A percentile compares a stretch with the other conserved stretches of the same genome.
Evolutionary conservation across 441 rosid species (phyloP).

Genomic region (Gossypium schwendimanii): DNA sequence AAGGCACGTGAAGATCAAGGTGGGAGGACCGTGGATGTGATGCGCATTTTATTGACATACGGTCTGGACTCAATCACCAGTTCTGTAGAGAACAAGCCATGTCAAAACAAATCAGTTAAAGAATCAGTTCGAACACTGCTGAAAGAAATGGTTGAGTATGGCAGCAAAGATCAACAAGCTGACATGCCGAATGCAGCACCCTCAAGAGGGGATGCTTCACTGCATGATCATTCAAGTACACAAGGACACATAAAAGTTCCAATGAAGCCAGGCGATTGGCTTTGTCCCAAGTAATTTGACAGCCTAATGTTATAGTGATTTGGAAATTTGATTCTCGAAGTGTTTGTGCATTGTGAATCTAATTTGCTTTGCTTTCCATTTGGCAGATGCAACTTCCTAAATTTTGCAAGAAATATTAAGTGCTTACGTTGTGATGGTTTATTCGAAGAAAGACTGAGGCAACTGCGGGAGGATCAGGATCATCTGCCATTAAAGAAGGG

Average conservation of each 20-base stretch:
- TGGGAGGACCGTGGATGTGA: constrained; percentile 69
- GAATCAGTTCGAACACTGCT: constrained; percentile 54
- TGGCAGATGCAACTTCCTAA: constrained; percentile 68
- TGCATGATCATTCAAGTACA: constrained; percentile 4
- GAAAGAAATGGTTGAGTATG: constrained; percentile 47
- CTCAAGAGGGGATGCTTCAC: constrained; percentile 8
- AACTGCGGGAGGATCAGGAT: constrained; percentile 50
- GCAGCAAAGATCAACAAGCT: constrained; percentile 31
- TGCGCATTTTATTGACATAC: constrained; percentile 61
- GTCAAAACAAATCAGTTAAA: constrained; percentile 50
- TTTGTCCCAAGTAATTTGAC: constrained; percentile 54
- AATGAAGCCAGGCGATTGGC: constrained; percentile 75
- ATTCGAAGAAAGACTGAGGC: constrained; percentile 52
- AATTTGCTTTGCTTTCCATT: constrained; percentile 1
- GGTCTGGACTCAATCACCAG: constrained; percentile 48
- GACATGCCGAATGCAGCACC: constrained; percentile 10
- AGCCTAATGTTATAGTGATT: neutral
- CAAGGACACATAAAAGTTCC: constrained; percentile 23
- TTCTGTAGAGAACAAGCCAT: constrained; percentile 46
- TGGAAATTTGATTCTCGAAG: neutral
- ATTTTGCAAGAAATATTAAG: constrained; percentile 71
- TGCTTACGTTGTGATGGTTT: constrained; percentile 61
- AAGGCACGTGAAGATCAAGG: constrained; percentile 55
- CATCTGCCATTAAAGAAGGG: constrained; percentile 82
- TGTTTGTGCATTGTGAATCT: neutral